These are phyloP conservation scores for Alternaria arborescens DNA, from an alignment of 2,329 filamentous ascomycete genomes.

Conservation along the genomic window DNA sequence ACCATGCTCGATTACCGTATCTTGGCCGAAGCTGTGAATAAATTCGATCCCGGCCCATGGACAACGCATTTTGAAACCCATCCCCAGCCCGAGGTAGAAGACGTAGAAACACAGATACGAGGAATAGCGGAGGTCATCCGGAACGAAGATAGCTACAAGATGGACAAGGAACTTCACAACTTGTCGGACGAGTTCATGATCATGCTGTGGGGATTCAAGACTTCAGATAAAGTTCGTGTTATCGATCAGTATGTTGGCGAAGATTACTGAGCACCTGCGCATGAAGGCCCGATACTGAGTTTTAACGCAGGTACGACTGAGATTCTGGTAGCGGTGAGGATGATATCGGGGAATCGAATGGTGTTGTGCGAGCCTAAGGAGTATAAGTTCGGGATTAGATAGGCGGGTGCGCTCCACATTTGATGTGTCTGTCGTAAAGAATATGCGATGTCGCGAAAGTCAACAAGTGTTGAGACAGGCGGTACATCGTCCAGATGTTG, in stretches of 20 bases:
- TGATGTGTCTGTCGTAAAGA: background rate
- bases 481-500: background rate
- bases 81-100: conserved; percentile 15
- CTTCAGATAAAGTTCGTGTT: conserved; percentile 9
- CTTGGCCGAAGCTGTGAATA: conserved; percentile 22
- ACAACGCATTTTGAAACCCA: conserved; percentile 25
- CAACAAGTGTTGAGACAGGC: background rate
- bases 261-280: background rate
- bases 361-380: background rate
- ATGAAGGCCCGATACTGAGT: background rate
- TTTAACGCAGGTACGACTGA: background rate
- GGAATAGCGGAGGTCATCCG: conserved; percentile 29
- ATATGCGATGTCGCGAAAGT: background rate
- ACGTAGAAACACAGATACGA: conserved; percentile 4
- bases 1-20: conserved; percentile 20
- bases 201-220: conserved; percentile 32
- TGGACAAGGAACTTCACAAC: conserved; percentile 22
- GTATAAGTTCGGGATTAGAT: background rate
- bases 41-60: conserved; percentile 40
- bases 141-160: conserved; percentile 27
- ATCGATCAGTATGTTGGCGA: conserved; percentile 3
- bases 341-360: background rate
- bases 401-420: background rate
- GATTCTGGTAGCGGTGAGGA: background rate
- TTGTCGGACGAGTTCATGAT: conserved; percentile 27